Conservation (phyloP, 164 flowering plant species). For the Liriodendron chinense region DNA sequence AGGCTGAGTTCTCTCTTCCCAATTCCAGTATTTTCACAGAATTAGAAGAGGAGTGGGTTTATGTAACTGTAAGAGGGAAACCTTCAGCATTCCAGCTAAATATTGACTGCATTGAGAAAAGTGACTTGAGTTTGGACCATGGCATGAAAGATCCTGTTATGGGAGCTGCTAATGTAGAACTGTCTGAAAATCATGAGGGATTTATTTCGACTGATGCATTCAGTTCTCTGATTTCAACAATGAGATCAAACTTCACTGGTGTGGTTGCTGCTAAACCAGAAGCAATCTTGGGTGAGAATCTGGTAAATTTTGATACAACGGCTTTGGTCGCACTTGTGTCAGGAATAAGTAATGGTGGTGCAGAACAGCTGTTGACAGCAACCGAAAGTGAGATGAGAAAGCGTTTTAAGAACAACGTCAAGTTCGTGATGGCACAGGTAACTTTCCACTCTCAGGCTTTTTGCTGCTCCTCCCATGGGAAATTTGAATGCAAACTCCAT, state of each 20-base stretch:
- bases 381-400: conserved; percentile 57
- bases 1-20: conserved; percentile 24
- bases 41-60: conserved; percentile 55
- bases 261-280: conserved; percentile 17
- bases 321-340: conserved; percentile 88
- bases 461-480: neutral
- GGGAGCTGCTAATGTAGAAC: conserved; percentile 11
- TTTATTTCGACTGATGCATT: conserved; percentile 31
- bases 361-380: conserved; percentile 46
- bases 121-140: conserved; percentile 11
- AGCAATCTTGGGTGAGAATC: conserved; percentile 21
- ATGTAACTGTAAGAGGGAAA: conserved; percentile 26
- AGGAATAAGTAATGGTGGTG: conserved; percentile 81
- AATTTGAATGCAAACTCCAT: no score
- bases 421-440: conserved; percentile 89
- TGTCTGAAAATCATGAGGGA: neutral
- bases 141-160: neutral
- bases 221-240: conserved; percentile 34
- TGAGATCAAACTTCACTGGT: conserved; percentile 27
- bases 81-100: conserved; percentile 40
- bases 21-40: conserved; percentile 40
- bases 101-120: conserved; percentile 20
- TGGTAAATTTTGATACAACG: conserved; percentile 87
- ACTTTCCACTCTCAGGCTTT: neutral
- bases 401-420: conserved; percentile 69